These are phyloP conservation scores for Dryas alaskensis DNA, from an alignment of 306 rosid genomes.

Conservation along the genomic window DNA sequence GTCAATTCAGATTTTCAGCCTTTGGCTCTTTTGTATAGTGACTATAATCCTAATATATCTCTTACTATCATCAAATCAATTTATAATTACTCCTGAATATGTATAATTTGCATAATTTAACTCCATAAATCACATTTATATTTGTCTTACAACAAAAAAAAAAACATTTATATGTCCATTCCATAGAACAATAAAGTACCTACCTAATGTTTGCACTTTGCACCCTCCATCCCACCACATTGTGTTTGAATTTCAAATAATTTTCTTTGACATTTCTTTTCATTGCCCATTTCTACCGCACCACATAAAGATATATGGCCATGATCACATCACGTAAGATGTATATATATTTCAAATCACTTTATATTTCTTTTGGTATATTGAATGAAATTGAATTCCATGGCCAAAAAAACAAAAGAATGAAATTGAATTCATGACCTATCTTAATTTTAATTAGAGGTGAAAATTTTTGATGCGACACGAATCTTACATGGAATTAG, in stretches of 20 bases:
- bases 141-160: too few species aligned
- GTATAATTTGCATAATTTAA: neutral
- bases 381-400: too few species aligned
- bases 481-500: too few species aligned
- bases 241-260: slow-evolving; percentile 1
- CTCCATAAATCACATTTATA: too few species aligned
- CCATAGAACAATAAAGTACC: neutral
- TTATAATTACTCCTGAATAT: neutral
- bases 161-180: neutral
- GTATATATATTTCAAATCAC: too few species aligned
- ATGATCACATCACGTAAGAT: too few species aligned
- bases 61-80: neutral
- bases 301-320: neutral
- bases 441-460: too few species aligned
- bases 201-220: neutral
- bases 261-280: neutral
- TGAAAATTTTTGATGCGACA: too few species aligned
- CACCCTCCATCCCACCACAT: neutral
- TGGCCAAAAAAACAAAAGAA: too few species aligned
- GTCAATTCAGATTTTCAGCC: neutral
- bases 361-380: too few species aligned
- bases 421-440: too few species aligned
- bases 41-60: neutral
- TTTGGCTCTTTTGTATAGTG: neutral
- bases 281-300: neutral